Conservation (phyloP, 139 green algal genomes). For the Volvox africanus region DNA sequence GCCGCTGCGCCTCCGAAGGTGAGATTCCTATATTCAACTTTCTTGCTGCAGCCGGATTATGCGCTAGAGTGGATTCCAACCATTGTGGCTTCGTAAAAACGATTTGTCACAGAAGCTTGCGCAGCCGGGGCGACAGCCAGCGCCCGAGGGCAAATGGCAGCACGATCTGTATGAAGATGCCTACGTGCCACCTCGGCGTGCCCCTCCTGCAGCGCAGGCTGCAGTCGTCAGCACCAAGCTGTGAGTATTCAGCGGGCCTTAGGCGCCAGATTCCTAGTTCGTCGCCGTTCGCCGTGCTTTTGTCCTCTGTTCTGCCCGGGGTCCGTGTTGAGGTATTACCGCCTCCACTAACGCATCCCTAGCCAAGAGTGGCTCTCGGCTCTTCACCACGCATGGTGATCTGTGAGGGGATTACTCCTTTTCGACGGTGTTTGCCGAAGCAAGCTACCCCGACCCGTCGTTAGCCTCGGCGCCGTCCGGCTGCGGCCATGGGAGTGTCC, state of each 20-base stretch:
- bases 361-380: too few species aligned
- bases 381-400: too few species aligned
- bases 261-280: neutral
- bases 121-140: neutral
- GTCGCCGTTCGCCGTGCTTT: neutral
- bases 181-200: neutral
- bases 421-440: too few species aligned
- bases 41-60: too few species aligned
- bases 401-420: too few species aligned
- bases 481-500: neutral
- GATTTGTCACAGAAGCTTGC: neutral
- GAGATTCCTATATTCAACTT: neutral
- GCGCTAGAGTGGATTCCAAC: too few species aligned
- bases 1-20: neutral
- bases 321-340: too few species aligned
- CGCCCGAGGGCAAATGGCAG: conserved; percentile 33
- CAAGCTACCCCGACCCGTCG: neutral
- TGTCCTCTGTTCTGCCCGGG: neutral
- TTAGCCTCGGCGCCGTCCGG: neutral
- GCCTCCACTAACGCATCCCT: too few species aligned
- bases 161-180: conserved; percentile 36
- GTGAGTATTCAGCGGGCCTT: conserved; percentile 15
- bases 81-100: too few species aligned
- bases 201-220: neutral
- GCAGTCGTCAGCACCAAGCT: conserved; percentile 10